phyloP scores from a whole-genome alignment of 352 stramenopile genomes.

The Pythium folliculosum region DNA sequence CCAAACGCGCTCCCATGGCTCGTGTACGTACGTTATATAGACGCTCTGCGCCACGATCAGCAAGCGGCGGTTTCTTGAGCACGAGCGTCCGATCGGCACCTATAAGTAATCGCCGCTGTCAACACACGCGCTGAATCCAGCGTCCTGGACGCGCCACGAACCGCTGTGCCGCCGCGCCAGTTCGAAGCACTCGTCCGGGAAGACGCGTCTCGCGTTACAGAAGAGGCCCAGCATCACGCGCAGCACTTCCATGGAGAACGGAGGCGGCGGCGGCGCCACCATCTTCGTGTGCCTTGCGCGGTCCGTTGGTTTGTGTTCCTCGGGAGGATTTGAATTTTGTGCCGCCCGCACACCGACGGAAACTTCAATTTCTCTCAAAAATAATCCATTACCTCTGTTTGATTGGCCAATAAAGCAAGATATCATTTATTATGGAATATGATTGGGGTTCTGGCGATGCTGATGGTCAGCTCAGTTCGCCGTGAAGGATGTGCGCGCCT shows the following conservation, averaged over 20 bases:
- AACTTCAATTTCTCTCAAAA: slow-evolving; percentile 31
- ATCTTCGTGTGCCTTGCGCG: not conserved
- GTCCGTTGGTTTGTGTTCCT: not conserved
- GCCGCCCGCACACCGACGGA: slow-evolving; percentile 8
- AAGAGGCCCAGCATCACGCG: slow-evolving; percentile 29
- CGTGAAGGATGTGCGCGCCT: slow-evolving; percentile 20
- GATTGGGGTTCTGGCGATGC: not conserved
- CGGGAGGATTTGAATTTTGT: not conserved
- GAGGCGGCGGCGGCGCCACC: not conserved
- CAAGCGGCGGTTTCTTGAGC: slow-evolving; percentile 18
- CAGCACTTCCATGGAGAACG: slow-evolving; percentile 25
- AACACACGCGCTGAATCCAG: not conserved
- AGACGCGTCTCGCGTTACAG: slow-evolving; percentile 25
- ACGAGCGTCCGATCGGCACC: slow-evolving; percentile 22
- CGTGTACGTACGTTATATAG: slow-evolving; percentile 24
- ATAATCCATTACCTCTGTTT: slow-evolving; percentile 14
- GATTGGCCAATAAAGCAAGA: slow-evolving; percentile 8
- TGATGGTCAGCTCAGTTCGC: not conserved
- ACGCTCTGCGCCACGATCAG: slow-evolving; percentile 4
- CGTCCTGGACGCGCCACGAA: not conserved
- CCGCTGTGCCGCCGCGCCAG: not conserved
- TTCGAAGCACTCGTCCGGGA: slow-evolving; percentile 26
- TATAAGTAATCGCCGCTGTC: not conserved
- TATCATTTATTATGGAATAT: slow-evolving; percentile 26
- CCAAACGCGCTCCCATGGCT: not conserved